Base-by-base conservation (phyloP, 176 grass and related monocot genomes). In the Cocos nucifera region DNA sequence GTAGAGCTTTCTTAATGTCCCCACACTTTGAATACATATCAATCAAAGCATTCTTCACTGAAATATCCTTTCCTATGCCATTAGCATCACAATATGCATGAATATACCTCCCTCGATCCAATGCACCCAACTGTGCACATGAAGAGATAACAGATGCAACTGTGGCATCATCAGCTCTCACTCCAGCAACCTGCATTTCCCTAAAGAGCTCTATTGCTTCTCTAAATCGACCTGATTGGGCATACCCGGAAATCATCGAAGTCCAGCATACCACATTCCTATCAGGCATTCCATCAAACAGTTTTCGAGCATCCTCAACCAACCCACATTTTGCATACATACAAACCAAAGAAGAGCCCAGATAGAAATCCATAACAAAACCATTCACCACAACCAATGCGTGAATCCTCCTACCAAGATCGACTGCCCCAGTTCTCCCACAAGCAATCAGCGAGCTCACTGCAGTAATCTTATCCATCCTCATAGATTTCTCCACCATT, bases 1-100 rank as follows among this genome's bases (percentile, higher is more conserved):
- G 23, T 49, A 81, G 71, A n/a, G 79, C 91, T 72, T 73, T 89
- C 64, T 87, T 78, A 16, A 85, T 58, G 75, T 95, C 86, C 44
- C 91, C 91, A 69, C 86, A 87, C 58, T 90, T 90, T 1, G 86
- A 95, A 65, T 95, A 95, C 91, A 95, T 90, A 67, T 95, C 86
- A 75, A 87, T 90, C 49, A 90, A 70, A 16, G 86, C 82, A 77
- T 87, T 95, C 69, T 84, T 89, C 65, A 84, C 86, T 16, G 80
- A 48, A 56, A 84, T 68, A 12, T 73, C 62, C 22, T 84, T 79
- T 29, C 77, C 74, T 81, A 89, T 73, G 73, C 75, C 71, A 80
- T 84, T 63, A 52, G 73, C 56, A 76, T 87, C 74, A 75, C 80
- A 95, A 62, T 89, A 95, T 48, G 77, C 79, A 76, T 95, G 82